phyloP scores from a whole-genome alignment of 345 rosid species.

The Populus pruinosa region DNA sequence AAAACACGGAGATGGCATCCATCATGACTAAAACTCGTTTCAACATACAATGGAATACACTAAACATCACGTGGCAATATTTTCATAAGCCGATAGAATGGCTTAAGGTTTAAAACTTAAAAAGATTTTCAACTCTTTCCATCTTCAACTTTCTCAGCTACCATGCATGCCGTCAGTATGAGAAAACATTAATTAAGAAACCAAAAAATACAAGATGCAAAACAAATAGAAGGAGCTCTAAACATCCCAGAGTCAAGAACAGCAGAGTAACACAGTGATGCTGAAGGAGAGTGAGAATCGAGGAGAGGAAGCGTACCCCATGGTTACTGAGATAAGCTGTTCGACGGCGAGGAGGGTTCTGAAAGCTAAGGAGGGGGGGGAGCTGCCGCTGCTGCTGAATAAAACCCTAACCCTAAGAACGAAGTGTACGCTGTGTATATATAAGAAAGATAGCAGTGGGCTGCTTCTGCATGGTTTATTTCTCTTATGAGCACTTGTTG shows the following conservation, averaged over 20 bases:
- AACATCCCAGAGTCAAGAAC: background rate
- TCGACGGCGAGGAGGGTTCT: conserved; percentile 1
- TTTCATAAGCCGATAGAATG: background rate
- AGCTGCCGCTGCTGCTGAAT: background rate
- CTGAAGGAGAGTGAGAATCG: too few species aligned
- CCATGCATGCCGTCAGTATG: too few species aligned
- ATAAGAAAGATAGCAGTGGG: too few species aligned
- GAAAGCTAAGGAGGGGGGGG: background rate
- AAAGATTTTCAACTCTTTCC: background rate
- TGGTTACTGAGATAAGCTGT: background rate
- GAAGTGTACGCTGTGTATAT: too few species aligned
- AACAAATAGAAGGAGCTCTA: background rate
- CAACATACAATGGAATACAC: too few species aligned
- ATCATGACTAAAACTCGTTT: background rate
- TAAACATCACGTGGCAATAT: too few species aligned
- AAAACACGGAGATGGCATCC: background rate
- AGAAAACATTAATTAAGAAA: background rate
- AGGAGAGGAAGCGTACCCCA: conserved; percentile 11
- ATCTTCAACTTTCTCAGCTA: background rate
- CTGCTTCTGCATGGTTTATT: too few species aligned
- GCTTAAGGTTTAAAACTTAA: background rate
- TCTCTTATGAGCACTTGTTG: too few species aligned
- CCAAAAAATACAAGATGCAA: too few species aligned
- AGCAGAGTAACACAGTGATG: background rate
- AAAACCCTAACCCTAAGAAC: background rate